Percentiles rank a stretch among this genome's conserved stretches.
Evolutionary conservation across 257 asterid species (phyloP).

Genomic region (Solanum tarijense): DNA sequence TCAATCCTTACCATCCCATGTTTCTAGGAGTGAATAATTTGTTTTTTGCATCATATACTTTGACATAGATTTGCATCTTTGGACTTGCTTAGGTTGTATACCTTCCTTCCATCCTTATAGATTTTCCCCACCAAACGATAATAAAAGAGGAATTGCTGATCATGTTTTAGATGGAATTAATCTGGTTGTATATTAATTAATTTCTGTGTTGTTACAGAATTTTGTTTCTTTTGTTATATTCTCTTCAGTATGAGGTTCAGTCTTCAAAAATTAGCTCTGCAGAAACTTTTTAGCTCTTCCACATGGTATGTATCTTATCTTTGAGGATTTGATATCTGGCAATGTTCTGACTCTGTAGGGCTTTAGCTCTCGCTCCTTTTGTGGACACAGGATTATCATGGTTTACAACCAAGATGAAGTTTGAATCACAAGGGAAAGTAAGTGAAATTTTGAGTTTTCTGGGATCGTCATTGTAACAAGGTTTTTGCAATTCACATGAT

Average conservation of each 20-base stretch:
- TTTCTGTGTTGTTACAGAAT: neutral
- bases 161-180: neutral
- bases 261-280: neutral
- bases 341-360: conserved; percentile 32
- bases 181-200: neutral
- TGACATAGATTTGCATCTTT: neutral
- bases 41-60: neutral
- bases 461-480: neutral
- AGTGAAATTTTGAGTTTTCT: neutral
- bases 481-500: neutral
- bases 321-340: neutral
- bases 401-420: conserved; percentile 63
- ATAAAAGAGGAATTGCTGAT: neutral
- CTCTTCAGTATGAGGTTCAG: neutral
- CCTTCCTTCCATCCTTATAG: neutral
- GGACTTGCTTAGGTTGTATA: neutral
- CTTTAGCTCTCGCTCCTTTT: conserved; percentile 85
- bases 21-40: neutral
- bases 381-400: conserved; percentile 77
- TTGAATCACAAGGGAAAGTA: conserved; percentile 73
- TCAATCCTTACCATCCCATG: neutral
- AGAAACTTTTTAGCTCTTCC: neutral
- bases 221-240: neutral
- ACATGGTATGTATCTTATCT: neutral
- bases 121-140: neutral